A percentile compares a stretch with the other conserved stretches of the same genome.
These are phyloP conservation scores for Bocquillonia castaneifolia DNA, from an alignment of 441 rosid genomes.

Conservation along the genomic window DNA sequence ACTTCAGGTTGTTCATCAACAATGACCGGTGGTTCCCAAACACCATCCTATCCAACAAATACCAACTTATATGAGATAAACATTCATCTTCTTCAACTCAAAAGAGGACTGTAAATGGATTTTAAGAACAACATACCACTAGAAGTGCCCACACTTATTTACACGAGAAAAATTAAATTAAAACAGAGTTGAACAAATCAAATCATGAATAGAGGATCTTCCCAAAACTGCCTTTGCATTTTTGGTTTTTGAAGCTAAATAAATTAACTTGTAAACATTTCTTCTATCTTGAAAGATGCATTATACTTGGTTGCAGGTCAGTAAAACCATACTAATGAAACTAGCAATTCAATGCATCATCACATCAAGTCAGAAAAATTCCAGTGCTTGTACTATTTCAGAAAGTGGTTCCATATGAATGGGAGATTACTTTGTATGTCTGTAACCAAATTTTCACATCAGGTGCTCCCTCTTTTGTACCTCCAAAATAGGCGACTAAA, in stretches of 20 bases:
- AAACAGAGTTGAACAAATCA: not conserved
- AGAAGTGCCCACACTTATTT: not conserved
- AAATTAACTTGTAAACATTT: too few relatives aligned
- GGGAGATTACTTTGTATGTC: constrained; percentile 46
- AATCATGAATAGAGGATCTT: not conserved
- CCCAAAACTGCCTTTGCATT: not conserved
- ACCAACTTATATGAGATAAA: constrained; percentile 12
- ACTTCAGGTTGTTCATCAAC: constrained; percentile 67
- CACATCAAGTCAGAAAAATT: too few relatives aligned
- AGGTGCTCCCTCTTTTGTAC: constrained; percentile 68
- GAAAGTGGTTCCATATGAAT: not conserved
- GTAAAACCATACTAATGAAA: not conserved
- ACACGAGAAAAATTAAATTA: not conserved
- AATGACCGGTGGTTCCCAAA: constrained; percentile 53
- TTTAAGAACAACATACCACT: not conserved
- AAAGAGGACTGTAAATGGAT: constrained; percentile 6
- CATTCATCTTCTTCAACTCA: not conserved
- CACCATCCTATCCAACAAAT: constrained; percentile 46
- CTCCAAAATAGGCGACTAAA: constrained; percentile 81
- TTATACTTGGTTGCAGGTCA: not conserved
- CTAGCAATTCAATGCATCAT: not conserved
- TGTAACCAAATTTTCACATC: constrained; percentile 91
- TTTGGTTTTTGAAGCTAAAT: not conserved
- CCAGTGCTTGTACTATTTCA: too few relatives aligned
- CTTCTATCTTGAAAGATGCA: not conserved